Evolutionary conservation across 441 rosid species (phyloP).

Genomic region (Gossypium schwendimanii): DNA sequence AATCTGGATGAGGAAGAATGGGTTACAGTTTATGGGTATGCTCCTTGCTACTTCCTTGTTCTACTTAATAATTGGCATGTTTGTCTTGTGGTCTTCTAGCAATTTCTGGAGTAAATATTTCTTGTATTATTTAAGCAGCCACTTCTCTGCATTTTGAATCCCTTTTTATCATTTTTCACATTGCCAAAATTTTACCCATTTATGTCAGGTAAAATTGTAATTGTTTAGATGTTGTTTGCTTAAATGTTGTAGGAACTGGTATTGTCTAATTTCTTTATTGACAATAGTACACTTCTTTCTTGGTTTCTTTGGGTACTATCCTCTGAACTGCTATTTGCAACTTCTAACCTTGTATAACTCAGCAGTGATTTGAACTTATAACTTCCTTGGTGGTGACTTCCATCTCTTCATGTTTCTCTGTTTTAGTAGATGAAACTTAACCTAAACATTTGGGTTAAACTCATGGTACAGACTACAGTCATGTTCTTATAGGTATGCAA

Average conservation of each 20-base stretch:
- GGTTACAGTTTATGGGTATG: constrained; percentile 96
- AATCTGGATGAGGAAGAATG: constrained; percentile 87
- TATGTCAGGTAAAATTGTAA: neutral
- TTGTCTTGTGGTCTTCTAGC: neutral
- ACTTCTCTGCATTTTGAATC: neutral
- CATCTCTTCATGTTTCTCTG: neutral
- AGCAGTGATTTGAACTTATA: neutral
- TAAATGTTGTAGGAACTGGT: neutral
- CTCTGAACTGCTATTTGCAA: neutral
- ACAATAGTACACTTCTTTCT: neutral
- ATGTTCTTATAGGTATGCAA: neutral
- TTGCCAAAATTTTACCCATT: neutral
- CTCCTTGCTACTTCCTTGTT: neutral
- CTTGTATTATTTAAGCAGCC: neutral
- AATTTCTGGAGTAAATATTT: neutral
- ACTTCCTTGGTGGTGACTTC: neutral
- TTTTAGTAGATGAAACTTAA: neutral
- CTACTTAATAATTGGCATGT: neutral
- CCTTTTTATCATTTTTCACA: neutral
- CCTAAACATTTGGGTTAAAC: neutral
- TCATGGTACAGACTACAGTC: neutral
- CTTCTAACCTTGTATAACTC: neutral
- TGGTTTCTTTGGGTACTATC: neutral
- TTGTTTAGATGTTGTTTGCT: neutral
- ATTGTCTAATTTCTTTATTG: neutral